A percentile compares a stretch with the other conserved stretches of the same genome.
Conservation (phyloP, 768 basidiomycete genomes). For the Boletales sp. region DNA sequence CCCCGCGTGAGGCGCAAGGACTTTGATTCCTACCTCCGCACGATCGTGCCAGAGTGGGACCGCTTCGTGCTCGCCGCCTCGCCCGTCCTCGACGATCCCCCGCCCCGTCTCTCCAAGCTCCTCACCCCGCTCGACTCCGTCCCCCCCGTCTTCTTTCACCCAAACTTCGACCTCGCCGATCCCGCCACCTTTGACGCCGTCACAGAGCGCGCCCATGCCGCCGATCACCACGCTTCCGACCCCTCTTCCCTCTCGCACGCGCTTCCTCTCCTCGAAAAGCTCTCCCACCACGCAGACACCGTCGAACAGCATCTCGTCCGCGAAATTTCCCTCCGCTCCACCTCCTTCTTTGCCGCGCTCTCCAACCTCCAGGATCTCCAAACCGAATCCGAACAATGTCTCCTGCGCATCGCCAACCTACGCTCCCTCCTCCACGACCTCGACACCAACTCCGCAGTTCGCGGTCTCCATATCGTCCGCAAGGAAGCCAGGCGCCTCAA, state of each 20-base stretch:
- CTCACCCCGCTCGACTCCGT: slow-evolving; percentile 74
- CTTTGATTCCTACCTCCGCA: slow-evolving; percentile 77
- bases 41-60: slow-evolving; percentile 75
- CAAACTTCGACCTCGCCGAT: slow-evolving; percentile 77
- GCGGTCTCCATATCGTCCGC: slow-evolving; percentile 72
- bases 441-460: slow-evolving; percentile 71
- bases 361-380: slow-evolving; percentile 92
- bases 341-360: slow-evolving; percentile 95
- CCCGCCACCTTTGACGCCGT: slow-evolving; percentile 74
- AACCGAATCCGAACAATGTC: slow-evolving; percentile 80
- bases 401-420: slow-evolving; percentile 70
- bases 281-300: slow-evolving; percentile 89
- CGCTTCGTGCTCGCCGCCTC: slow-evolving; percentile 52
- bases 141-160: slow-evolving; percentile 77
- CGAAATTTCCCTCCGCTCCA: slow-evolving; percentile 86
- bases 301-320: slow-evolving; percentile 92
- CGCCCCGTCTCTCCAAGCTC: slow-evolving; percentile 35
- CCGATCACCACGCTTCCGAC: slow-evolving; percentile 41
- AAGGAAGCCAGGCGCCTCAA: slow-evolving; percentile 60
- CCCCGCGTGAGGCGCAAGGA: slow-evolving; percentile 79
- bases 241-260: slow-evolving; percentile 62
- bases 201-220: slow-evolving; percentile 50
- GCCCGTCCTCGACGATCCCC: slow-evolving; percentile 24
- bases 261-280: slow-evolving; percentile 77
- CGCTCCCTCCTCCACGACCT: slow-evolving; percentile 71